Conservation (phyloP, 305 asterid genomes). For the Plantago coronopus region DNA sequence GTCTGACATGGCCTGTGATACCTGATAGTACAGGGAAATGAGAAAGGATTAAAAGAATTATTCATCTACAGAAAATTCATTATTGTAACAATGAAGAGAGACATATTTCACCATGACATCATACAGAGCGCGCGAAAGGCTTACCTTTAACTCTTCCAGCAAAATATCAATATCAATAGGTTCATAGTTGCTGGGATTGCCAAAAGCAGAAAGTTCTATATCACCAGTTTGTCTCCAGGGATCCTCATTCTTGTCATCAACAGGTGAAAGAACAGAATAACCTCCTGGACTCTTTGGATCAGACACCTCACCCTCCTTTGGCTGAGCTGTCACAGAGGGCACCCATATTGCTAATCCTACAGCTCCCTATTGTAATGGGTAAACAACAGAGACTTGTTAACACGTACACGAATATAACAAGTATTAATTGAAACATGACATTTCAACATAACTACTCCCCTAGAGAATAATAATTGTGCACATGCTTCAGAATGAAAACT, state of each 20-base stretch:
- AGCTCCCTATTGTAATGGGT: constrained; percentile 65
- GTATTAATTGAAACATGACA: constrained; percentile 7
- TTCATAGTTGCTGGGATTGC: constrained; percentile 37
- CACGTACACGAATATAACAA: constrained; percentile 9
- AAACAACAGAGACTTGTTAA: constrained; percentile 10
- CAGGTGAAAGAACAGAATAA: constrained; percentile 60
- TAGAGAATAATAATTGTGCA: not conserved
- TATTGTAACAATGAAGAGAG: constrained; percentile 10
- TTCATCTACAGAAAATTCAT: constrained; percentile 12
- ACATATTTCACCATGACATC: constrained; percentile 19
- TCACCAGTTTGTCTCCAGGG: constrained; percentile 43
- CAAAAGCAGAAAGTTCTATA: constrained; percentile 61
- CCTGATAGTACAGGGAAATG: constrained; percentile 43
- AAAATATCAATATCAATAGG: constrained; percentile 49
- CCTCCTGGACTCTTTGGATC: constrained; percentile 54
- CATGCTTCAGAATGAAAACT: not conserved
- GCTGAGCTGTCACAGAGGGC: constrained; percentile 83
- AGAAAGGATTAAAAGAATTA: constrained; percentile 15
- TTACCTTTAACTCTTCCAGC: constrained; percentile 79
- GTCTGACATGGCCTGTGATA: constrained; percentile 72
- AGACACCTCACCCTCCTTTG: constrained; percentile 55
- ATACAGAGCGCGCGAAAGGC: constrained; percentile 12
- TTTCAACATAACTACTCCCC: constrained; percentile 1
- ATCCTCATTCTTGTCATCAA: constrained; percentile 49
- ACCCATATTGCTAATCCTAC: constrained; percentile 99